Base-by-base conservation (phyloP, 352 stramenopile species). In the Poterioochromonas sp. region DNA sequence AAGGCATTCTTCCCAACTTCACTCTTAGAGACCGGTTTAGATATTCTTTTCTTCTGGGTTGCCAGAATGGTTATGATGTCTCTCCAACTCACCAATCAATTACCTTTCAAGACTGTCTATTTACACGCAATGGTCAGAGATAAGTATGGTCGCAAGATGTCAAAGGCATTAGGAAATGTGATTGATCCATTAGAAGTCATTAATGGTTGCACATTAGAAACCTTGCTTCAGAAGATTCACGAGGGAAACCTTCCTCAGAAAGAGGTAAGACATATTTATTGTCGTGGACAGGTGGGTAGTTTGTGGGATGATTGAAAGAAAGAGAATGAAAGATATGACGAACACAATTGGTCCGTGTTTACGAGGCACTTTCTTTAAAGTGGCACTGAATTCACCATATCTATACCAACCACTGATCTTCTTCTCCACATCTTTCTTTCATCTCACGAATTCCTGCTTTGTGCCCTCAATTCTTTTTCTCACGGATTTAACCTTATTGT, bases 11-110 rank as follows among this genome's bases (percentile, higher is more conserved):
- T 83, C 73, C 86, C 85, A 39, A 88, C 86, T 32, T 90, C 86
- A 35, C 82, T 97, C 37, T 87, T 97, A 18, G 91, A 97, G 82
- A 97, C 91, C 39, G 96, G 96, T 20, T 93, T 95, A 40, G 96
- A 99, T 83, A 99, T 99, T 85, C 85, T 99, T 12, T 99, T 99
- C 86, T 99, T 99, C 83, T 99, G 96, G 96, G 96, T 99, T 58
- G 95, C 95, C 20, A 90, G 96, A 54, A 99, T 99, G 96, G 95
- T 97, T 2, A 99, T 99, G 95, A 92, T 99, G 76, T 97, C 94
- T 74, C 88, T 99, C 84, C 90, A 98, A 86, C 89, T 99, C 63
- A 84, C 69, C 29, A 93, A 96, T 26, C 87, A 87, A 49, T 88
- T 98, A 18, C 96, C 96, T n/a, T 99, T 99, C 83, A 85, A 95